Base-by-base conservation (phyloP, 768 basidiomycete genomes). In the Mycena indigotica region DNA sequence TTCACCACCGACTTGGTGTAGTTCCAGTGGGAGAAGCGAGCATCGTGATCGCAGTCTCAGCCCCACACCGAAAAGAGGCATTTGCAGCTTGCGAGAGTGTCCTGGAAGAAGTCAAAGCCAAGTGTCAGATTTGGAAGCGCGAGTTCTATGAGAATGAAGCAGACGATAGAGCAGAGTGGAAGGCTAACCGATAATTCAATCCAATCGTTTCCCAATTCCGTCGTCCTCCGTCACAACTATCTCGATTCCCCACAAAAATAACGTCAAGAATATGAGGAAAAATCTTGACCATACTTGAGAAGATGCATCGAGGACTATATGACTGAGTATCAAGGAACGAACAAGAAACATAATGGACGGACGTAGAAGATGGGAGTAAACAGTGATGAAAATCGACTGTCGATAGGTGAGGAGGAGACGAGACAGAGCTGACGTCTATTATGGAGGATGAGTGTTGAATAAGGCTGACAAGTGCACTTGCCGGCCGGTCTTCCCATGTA, bases 231-330 rank as follows among this genome's bases (percentile, higher is more conserved):
- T 85, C 54, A 94, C 89, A 28, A 89, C 70, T 46, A 93, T 79
- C 71, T 93, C 92, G 23, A 93, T 76, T 12, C 88, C 84, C 92
- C 93, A 94, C 39, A 93, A 81, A 24, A 86, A 77, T 26, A 94
- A 79, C 3, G 90, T 93, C 72, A 93, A 88, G 75, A 93, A 91
- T 29, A 94, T 87, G 67, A 91, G 91, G 77, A 88, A 87, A 91
- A 92, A 93, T 60, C 92, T 82, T 89, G 92, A 93, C 92, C 92
- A 94, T 49, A 93, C 84, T 67, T 93, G 92, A n/a, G 90, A 91
- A 19, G 91, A 89, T 66, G 91, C 88, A 65, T 94, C 92, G 52
- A 94, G 76, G 44, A 94, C 92, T 93, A 52, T 4, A 45, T 29
- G 64, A 39, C 59, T 24, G 28, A 28, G 26, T 41, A 55, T 30